Percentiles rank a stretch among this genome's conserved stretches.
phyloP scores from a whole-genome alignment of 2,329 filamentous ascomycete species.

The Xylariomycetidae sp. region DNA sequence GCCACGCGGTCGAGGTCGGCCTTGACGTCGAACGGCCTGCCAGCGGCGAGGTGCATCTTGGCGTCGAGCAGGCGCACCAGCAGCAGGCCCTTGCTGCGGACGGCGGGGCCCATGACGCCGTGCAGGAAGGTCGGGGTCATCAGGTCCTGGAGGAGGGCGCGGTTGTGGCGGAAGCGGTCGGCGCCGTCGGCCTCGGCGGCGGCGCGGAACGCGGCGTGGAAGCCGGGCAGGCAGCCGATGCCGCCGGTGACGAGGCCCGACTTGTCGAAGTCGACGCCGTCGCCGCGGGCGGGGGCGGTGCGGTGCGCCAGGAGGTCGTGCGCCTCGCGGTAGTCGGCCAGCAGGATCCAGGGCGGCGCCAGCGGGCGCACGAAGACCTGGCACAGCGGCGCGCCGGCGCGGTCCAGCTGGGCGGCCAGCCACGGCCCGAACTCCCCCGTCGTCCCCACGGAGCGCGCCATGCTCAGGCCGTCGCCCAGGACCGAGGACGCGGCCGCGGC shows the following conservation, averaged over 20 bases:
- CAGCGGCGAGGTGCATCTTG: slow-evolving; percentile 22
- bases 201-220: slow-evolving; percentile 25
- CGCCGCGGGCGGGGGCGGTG: background rate
- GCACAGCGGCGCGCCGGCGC: slow-evolving; percentile 18
- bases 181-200: slow-evolving; percentile 23
- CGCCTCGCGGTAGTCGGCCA: slow-evolving; percentile 27
- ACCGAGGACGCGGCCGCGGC: background rate
- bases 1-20: slow-evolving; percentile 1
- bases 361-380: slow-evolving; percentile 31
- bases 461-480: slow-evolving; percentile 8
- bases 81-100: slow-evolving; percentile 19
- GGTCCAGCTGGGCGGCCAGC: slow-evolving; percentile 3
- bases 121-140: slow-evolving; percentile 32
- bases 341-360: slow-evolving; percentile 23
- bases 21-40: slow-evolving; percentile 23
- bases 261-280: slow-evolving; percentile 29
- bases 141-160: slow-evolving; percentile 27
- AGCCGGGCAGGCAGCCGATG: slow-evolving; percentile 12
- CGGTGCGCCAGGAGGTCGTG: slow-evolving; percentile 29
- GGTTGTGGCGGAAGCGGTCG: slow-evolving; percentile 15
- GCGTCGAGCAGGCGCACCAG: slow-evolving; percentile 20
- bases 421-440: slow-evolving; percentile 5
- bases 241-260: slow-evolving; percentile 15
- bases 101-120: slow-evolving; percentile 23
- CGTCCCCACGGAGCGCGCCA: background rate